Base-by-base conservation (phyloP, 1,284 basidiomycete species). In the Porodaedalea pini region DNA sequence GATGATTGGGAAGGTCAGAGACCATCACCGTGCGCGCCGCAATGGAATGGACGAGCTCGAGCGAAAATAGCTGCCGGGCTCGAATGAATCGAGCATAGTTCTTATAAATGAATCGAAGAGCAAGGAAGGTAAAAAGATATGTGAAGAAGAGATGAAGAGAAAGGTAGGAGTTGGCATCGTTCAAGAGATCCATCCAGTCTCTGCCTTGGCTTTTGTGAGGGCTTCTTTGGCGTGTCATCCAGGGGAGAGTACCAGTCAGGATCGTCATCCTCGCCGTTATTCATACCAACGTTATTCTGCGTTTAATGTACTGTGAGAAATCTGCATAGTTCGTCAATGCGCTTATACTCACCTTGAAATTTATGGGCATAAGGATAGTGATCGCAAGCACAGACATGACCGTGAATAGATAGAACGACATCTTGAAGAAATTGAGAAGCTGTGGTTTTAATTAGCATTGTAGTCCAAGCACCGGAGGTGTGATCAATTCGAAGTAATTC, bases 351-450 rank as follows among this genome's bases (percentile, higher is more conserved):
- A 93, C 92, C 73, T 83, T 88, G 75, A 88, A 85, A 66, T 97
- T 96, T 53, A 96, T 79, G 1, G 94, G 94, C 83, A 96, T 94
- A 15, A 98, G 78, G 15, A 94, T 82, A 1, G 81, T 70, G 1
- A 87, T 75, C 4, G 92, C 92, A 59, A 92, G 84, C 44, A 93
- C 68, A 0, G 92, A 92, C 68, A 92, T 89, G n/a, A 86, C 72
- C 0, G 87, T 85, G 71, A 98, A 98, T 29, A 98, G 79, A 67
- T 89, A 86, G 71, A 98, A 98, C 0, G 88, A 85, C 81, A 91
- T 98, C 70, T 95, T 94, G 79, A 94, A 90, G 75, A 99, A 99
- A 64, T 87, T 92, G 36, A 99, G 81, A 3, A 98, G 79, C 92
- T 95, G 57, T 21, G n/a, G 15, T 11, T 17, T 32, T 4, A 10